Evolutionary conservation across 1,139 yeast species (phyloP), one percentile per base, ranked within the genome.

Genomic region (Candida anutae): DNA sequence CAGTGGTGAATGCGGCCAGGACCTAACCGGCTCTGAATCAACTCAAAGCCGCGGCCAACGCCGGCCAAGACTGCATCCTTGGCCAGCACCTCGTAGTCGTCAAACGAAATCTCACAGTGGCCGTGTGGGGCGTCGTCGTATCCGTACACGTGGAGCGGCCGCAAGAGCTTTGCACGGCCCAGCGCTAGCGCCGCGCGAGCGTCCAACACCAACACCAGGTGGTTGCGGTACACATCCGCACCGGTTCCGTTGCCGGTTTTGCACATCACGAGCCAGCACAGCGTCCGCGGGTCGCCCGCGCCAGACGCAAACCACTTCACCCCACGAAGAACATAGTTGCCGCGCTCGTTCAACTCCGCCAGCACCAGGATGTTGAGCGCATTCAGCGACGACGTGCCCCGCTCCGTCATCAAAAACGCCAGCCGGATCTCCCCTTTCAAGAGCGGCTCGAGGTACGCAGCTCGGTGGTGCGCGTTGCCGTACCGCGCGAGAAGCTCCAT

Each of bases 261-360:
- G 38, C 81, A 78, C 80, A 78, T 75, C n/a, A 74, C 70, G 29
- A 78, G 58, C 78, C 82, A 73, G 27, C 69, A 72, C 19, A 59
- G 43, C 48, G 77, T 68, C 32, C 80, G 62, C 15, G 83, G 83
- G 48, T 78, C 84, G 13, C 82, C 84, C 21, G 83, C 84, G 16
- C 84, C 84, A 0, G 82, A 73, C 2, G 82, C 79, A 67, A 78
- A 77, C 85, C 85, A 78, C 46, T 78, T 78, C 37, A 74, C 64
- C 8, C 87, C 87, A 37, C 73, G 74, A 26, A 78, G 42, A 3
- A 75, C 74, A 39, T 65, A 74, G 38, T 72, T 63, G 3, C 74
- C 74, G n/a, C 32, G 33, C 5, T 55, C 54, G 26, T 72, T 70
- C 34, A 45, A 43, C 13, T 35, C 43, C 25, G 80, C 78, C 19